A percentile compares a stretch with the other conserved stretches of the same genome.
phyloP scores from a whole-genome alignment of 805 yeast genomes.

The Pichia scutulata region DNA sequence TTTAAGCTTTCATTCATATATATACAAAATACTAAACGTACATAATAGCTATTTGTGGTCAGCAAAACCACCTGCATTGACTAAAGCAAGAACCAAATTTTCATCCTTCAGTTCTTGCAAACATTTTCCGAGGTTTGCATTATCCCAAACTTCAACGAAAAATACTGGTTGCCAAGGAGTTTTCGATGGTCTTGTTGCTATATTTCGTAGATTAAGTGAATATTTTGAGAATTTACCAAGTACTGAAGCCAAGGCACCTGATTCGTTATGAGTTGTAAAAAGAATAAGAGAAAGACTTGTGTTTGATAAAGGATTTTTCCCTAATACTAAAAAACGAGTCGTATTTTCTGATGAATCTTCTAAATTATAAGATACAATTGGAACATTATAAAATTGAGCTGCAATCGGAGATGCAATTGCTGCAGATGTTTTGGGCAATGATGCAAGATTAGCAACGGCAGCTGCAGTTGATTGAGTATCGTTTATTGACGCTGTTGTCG shows the following conservation, averaged over 20 bases:
- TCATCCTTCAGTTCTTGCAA: conserved; percentile 31
- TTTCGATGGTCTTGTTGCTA: conserved; percentile 71
- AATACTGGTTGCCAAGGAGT: conserved; percentile 76
- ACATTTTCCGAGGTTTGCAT: conserved; percentile 26
- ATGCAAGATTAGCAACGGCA: conserved; percentile 63
- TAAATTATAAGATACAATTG: conserved; percentile 46
- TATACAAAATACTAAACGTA: too few species aligned
- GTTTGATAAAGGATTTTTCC: conserved; percentile 24
- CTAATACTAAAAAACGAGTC: conserved; percentile 73
- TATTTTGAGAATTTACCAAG: conserved; percentile 48
- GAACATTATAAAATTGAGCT: conserved; percentile 49
- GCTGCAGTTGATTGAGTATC: conserved; percentile 77
- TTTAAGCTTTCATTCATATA: neutral
- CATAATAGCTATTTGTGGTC: neutral
- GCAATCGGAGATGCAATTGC: conserved; percentile 73
- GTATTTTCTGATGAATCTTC: conserved; percentile 75
- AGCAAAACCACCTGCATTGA: neutral
- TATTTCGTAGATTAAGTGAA: conserved; percentile 58
- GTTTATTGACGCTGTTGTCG: conserved; percentile 36
- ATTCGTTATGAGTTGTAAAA: conserved; percentile 51
- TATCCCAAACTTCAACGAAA: conserved; percentile 58
- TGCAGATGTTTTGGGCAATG: conserved; percentile 37
- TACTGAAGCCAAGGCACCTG: conserved; percentile 69
- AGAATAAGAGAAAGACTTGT: conserved; percentile 35
- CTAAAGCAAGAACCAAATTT: neutral